phyloP scores from a whole-genome alignment of 2,329 filamentous ascomycete genomes.

The Fusarium vanettenii region DNA sequence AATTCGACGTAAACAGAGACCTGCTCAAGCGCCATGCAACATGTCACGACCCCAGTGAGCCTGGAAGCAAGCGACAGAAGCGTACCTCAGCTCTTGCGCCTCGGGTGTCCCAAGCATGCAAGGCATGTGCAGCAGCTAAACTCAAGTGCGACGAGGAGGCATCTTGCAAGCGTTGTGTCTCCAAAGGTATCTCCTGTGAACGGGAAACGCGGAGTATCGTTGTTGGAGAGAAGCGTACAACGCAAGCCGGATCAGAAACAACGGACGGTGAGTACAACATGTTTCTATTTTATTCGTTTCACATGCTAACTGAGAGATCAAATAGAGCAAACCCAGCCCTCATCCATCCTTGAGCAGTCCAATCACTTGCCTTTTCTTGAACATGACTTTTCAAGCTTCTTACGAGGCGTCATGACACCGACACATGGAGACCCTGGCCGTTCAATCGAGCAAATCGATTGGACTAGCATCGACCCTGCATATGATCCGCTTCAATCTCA shows the following conservation, averaged over 20 bases:
- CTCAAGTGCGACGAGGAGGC: conserved; percentile 28
- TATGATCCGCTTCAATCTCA: conserved; percentile 1
- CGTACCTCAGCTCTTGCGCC: conserved; percentile 16
- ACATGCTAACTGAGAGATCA: background rate
- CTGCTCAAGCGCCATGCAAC: conserved; percentile 24
- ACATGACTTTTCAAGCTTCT: background rate
- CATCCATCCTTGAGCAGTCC: background rate
- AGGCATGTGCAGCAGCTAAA: conserved; percentile 24
- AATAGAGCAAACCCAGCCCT: background rate
- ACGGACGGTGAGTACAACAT: background rate
- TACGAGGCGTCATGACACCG: background rate
- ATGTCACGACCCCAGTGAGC: conserved; percentile 21
- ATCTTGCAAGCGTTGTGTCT: conserved; percentile 16
- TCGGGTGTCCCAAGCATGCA: conserved; percentile 24
- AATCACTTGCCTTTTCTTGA: background rate
- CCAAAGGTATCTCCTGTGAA: conserved; percentile 12
- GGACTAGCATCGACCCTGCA: background rate
- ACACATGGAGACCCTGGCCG: background rate
- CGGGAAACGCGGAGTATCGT: conserved; percentile 13
- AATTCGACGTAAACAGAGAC: conserved; percentile 6
- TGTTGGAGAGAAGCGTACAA: conserved; percentile 8
- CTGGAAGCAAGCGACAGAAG: conserved; percentile 20
- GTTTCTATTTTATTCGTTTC: background rate
- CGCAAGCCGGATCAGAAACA: conserved; percentile 7
- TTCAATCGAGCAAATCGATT: background rate